phyloP scores from a whole-genome alignment of 345 rosid genomes.

The Populus ilicifolia region DNA sequence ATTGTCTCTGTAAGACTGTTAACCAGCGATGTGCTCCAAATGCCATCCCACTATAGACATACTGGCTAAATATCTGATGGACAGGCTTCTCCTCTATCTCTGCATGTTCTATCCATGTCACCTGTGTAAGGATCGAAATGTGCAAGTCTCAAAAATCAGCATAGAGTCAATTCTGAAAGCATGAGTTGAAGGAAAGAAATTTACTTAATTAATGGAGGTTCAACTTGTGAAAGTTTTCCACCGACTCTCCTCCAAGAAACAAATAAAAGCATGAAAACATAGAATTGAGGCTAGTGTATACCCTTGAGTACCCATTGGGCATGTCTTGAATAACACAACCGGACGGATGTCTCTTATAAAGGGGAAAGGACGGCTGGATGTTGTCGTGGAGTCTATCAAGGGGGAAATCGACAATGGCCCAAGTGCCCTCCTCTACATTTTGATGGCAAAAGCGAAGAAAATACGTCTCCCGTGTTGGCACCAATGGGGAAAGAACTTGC shows the following conservation, averaged over 20 bases:
- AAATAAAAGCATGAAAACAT: background rate
- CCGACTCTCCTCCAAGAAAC: background rate
- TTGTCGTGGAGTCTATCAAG: constrained; percentile 55
- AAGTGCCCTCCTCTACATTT: constrained; percentile 53
- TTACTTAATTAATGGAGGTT: background rate
- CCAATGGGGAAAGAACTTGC: constrained; percentile 75
- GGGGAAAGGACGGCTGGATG: constrained; percentile 45
- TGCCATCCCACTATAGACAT: constrained; percentile 53
- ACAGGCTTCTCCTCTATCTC: constrained; percentile 66
- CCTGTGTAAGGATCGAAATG: constrained; percentile 18
- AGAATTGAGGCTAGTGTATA: background rate
- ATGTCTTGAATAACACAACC: constrained; percentile 92
- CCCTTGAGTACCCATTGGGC: constrained; percentile 96
- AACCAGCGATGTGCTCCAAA: constrained; percentile 96
- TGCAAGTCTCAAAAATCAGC: background rate
- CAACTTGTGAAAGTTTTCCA: background rate
- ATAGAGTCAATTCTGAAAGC: background rate
- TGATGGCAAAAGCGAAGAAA: constrained; percentile 85
- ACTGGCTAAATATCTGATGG: constrained; percentile 52
- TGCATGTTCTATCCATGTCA: constrained; percentile 87
- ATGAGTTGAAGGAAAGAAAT: background rate
- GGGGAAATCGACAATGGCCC: constrained; percentile 87
- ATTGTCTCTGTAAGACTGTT: constrained; percentile 64
- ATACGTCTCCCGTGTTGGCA: constrained; percentile 75
- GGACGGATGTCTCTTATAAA: constrained; percentile 66